Percentiles rank a stretch among this genome's conserved stretches.
Evolutionary conservation across 176 grass and related monocot genomes (phyloP).

Genomic region (Puccinellia tenuiflora): DNA sequence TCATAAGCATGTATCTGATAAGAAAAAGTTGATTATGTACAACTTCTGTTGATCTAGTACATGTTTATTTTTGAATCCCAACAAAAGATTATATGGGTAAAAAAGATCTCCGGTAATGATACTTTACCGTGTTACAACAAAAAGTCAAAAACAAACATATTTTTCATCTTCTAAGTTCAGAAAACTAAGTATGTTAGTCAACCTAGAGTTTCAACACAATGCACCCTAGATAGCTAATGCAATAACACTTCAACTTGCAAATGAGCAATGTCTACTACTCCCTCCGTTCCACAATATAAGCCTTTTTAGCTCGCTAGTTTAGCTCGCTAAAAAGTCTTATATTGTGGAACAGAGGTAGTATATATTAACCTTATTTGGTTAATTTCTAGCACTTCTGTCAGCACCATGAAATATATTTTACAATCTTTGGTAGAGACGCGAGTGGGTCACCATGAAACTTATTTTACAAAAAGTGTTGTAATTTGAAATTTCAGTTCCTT

Average conservation of each 20-base stretch:
- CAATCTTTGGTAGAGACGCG: neutral
- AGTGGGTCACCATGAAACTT: no score
- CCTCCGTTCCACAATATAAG: no score
- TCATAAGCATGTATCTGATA: neutral
- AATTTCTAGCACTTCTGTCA: neutral
- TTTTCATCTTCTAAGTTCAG: neutral
- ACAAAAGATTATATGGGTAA: neutral
- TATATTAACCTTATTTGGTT: neutral
- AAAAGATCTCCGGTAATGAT: neutral
- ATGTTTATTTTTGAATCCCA: neutral
- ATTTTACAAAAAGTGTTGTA: no score
- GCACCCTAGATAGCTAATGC: neutral
- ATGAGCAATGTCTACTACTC: neutral
- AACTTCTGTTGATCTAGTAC: neutral
- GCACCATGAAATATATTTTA: neutral
- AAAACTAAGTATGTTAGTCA: neutral
- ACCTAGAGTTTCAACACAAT: neutral
- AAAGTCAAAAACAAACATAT: neutral
- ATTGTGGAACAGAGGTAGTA: no score
- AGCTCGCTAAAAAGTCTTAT: no score
- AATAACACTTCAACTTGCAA: neutral
- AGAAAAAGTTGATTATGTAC: neutral
- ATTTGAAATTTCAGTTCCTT: no score
- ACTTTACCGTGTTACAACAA: neutral
- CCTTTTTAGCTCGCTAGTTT: no score